A percentile compares a stretch with the other conserved stretches of the same genome.
Evolutionary conservation across 495 filamentous ascomycete genomes (phyloP).

Genomic region (Recurvomyces mirabilis): DNA sequence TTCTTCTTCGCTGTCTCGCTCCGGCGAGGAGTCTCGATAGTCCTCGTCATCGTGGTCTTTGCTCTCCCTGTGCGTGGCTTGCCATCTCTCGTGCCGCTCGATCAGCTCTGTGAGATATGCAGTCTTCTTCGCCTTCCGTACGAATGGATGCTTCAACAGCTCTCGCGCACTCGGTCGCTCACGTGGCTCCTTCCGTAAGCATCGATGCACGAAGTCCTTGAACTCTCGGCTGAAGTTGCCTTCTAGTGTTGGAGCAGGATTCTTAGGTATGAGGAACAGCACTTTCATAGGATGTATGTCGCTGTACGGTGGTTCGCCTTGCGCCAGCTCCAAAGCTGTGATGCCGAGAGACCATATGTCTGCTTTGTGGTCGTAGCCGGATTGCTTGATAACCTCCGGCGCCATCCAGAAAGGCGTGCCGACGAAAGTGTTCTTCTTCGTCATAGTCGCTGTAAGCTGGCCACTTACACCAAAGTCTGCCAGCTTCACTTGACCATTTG

Average conservation of each 20-base stretch:
- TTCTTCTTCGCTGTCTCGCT: conserved; percentile 39
- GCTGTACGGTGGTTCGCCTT: conserved; percentile 88
- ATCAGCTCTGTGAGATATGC: conserved; percentile 87
- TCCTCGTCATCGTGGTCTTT: conserved; percentile 50
- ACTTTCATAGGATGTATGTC: conserved; percentile 99
- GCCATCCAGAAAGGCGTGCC: conserved; percentile 99
- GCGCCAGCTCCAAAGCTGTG: conserved; percentile 84
- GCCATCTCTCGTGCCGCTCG: conserved; percentile 78
- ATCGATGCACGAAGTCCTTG: conserved; percentile 88
- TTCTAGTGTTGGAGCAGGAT: conserved; percentile 68
- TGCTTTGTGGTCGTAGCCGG: conserved; percentile 95
- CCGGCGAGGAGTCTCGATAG: conserved; percentile 35
- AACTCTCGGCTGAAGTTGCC: conserved; percentile 82
- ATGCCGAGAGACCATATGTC: conserved; percentile 99
- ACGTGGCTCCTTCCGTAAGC: conserved; percentile 74
- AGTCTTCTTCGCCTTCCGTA: conserved; percentile 79
- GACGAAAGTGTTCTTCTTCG: conserved; percentile 98
- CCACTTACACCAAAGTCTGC: conserved; percentile 97
- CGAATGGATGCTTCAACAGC: conserved; percentile 78
- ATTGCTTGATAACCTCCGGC: conserved; percentile 96
- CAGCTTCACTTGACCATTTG: conserved; percentile 89
- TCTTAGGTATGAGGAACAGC: conserved; percentile 91
- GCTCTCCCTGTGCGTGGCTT: conserved; percentile 47
- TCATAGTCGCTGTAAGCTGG: conserved; percentile 97
- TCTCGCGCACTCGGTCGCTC: conserved; percentile 82